Percentiles rank a stretch among this genome's conserved stretches.
phyloP scores from a whole-genome alignment of 2,329 filamentous ascomycete genomes.

The Colletotrichum sublineola region DNA sequence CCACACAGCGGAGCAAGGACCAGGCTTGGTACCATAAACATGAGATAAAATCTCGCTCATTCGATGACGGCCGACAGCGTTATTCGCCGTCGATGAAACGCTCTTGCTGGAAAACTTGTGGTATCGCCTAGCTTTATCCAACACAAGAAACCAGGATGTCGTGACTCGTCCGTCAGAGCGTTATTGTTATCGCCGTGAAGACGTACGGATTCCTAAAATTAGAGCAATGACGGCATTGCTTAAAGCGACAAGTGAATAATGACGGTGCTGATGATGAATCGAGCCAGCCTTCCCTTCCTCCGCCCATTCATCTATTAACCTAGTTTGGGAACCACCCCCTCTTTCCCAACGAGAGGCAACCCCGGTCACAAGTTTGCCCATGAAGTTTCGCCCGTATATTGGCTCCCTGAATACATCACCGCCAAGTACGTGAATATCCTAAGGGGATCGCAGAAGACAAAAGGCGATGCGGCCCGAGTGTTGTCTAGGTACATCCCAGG shows the following conservation, averaged over 20 bases:
- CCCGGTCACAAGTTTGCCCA: conserved; percentile 16
- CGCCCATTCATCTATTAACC: neutral
- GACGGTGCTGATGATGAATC: neutral
- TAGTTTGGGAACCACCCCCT: neutral
- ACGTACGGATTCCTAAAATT: neutral
- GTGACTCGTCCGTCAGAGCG: conserved; percentile 14
- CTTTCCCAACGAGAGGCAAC: neutral
- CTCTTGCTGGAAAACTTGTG: conserved; percentile 1
- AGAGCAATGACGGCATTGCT: neutral
- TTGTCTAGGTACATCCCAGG: conserved; percentile 33
- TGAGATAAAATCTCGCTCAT: neutral
- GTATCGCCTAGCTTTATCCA: conserved; percentile 10
- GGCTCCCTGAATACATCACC: conserved; percentile 16
- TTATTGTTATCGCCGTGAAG: neutral
- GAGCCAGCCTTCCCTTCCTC: neutral
- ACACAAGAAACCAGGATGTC: conserved; percentile 8
- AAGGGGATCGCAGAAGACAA: conserved; percentile 8
- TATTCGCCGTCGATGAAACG: conserved; percentile 18
- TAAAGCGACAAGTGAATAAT: neutral
- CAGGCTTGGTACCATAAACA: conserved; percentile 24
- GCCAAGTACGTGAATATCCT: conserved; percentile 20
- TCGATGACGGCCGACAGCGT: neutral
- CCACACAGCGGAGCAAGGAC: conserved; percentile 2
- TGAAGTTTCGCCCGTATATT: conserved; percentile 13
- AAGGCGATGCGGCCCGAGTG: conserved; percentile 28